Evolutionary conservation across 2,329 filamentous ascomycete genomes (phyloP).

Genomic region (Cytospora mali): DNA sequence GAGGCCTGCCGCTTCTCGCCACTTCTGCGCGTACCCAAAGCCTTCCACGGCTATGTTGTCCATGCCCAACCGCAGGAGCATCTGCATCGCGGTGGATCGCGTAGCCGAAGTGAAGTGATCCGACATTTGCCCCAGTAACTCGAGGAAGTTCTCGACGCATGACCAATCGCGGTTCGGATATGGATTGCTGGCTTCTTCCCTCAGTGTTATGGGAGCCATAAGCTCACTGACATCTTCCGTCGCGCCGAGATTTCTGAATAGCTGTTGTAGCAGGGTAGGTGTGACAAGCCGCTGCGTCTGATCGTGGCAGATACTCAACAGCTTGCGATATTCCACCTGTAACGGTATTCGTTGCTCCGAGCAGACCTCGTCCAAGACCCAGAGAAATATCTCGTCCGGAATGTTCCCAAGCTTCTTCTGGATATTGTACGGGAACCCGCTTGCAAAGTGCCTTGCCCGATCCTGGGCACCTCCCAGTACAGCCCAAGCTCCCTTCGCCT

Average conservation of each 20-base stretch:
- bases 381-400: slow-evolving; percentile 66
- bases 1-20: slow-evolving; percentile 47
- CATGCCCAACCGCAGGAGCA: slow-evolving; percentile 58
- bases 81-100: slow-evolving; percentile 45
- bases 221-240: slow-evolving; percentile 46
- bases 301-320: slow-evolving; percentile 50
- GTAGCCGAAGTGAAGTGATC: slow-evolving; percentile 39
- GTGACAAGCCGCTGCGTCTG: slow-evolving; percentile 50
- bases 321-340: slow-evolving; percentile 61
- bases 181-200: slow-evolving; percentile 30
- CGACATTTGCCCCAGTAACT: slow-evolving; percentile 45
- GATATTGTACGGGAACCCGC: slow-evolving; percentile 62
- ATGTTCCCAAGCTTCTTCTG: slow-evolving; percentile 48
- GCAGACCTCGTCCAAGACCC: slow-evolving; percentile 65
- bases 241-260: slow-evolving; percentile 65
- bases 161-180: slow-evolving; percentile 47
- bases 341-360: slow-evolving; percentile 58
- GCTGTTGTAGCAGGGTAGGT: slow-evolving; percentile 46
- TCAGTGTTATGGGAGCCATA: slow-evolving; percentile 28
- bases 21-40: slow-evolving; percentile 43
- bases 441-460: slow-evolving; percentile 62
- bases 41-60: slow-evolving; percentile 53
- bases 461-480: slow-evolving; percentile 52
- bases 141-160: slow-evolving; percentile 46
- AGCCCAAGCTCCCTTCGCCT: slow-evolving; percentile 47